Evolutionary conservation across 129 eudicot genomes (phyloP), one percentile per base, ranked within the genome.

Genomic region (Tanacetum coccineum): DNA sequence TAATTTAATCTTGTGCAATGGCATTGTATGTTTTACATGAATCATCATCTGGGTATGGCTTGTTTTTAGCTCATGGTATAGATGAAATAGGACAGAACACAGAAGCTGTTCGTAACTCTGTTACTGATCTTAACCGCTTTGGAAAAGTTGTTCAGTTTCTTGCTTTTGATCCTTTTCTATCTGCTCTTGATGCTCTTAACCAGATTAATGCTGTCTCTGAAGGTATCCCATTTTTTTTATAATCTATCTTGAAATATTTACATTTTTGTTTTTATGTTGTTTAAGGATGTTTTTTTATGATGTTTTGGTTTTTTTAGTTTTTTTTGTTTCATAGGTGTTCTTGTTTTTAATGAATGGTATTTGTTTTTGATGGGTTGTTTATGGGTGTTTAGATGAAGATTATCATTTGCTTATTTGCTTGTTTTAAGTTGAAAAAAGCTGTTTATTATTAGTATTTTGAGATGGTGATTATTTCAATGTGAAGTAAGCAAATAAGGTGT

Each of bases 51-150:
- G 98, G 98, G 0, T 92, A 88, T 55, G 81, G 74, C 0, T 25
- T 88, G 64, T 86, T 92, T 45, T 17, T 67, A 13, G 89, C 89
- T 3, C 85, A 86, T 15, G 98, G 98, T 3, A 48, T 88, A 1
- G 98, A 92, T 60, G 95, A 92, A 81, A 88, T 92, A 12, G 98
- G 95, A 0, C 91, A 86, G 74, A 88, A 92, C 77, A 83, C 91
- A 2, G 96, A 88, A 74, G 96, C 96, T 3, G 91, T 88, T 59
- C 77, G 95, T 30, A 84, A 74, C 86, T 86, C 98, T 0, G 81
- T 92, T 4, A 14, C 79, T 7, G 96, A 92, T 64, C 82, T 93
- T 9, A 84, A 77, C 40, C 81, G 96, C 13, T 92, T 92, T 66
- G 96, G 98, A 0, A 83, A 80, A 40, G 95, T 92, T 11, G 96